Evolutionary conservation across 2,329 filamentous ascomycete genomes (phyloP).

Genomic region (Hypocrella siamensis): DNA sequence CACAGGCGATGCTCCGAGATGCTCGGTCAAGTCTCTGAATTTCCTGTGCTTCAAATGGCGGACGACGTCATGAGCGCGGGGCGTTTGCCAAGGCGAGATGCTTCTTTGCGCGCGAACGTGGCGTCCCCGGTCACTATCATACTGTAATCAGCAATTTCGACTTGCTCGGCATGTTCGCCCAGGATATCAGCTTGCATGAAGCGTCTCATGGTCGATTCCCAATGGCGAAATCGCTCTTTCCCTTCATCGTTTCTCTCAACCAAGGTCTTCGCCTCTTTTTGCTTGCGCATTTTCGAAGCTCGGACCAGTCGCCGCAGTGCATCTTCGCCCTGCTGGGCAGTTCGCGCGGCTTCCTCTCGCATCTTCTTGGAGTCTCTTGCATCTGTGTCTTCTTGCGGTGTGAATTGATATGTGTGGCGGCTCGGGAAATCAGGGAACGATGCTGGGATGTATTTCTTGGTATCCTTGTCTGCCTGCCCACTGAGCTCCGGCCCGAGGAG

Average conservation of each 20-base stretch:
- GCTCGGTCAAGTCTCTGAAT: no score
- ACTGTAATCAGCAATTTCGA: conserved; percentile 45
- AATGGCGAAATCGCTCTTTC: conserved; percentile 40
- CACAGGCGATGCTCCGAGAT: no score
- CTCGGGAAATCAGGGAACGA: conserved; percentile 47
- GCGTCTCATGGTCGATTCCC: conserved; percentile 45
- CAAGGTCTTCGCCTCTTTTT: conserved; percentile 44
- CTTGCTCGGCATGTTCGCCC: conserved; percentile 18
- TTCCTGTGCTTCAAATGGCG: neutral
- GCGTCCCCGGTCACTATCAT: conserved; percentile 47
- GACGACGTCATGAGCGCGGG: conserved; percentile 9
- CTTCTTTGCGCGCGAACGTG: conserved; percentile 35
- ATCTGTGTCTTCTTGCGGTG: conserved; percentile 31
- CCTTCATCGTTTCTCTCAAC: conserved; percentile 36
- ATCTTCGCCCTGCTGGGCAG: conserved; percentile 46
- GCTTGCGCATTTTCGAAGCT: conserved; percentile 47
- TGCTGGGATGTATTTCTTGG: conserved; percentile 39
- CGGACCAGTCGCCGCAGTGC: conserved; percentile 43
- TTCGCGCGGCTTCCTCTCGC: conserved; percentile 41
- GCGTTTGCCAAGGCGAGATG: conserved; percentile 30
- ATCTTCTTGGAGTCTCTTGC: conserved; percentile 39
- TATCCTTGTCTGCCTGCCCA: conserved; percentile 39
- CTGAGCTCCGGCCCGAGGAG: conserved; percentile 39
- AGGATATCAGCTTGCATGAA: conserved; percentile 24
- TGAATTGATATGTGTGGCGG: conserved; percentile 48